phyloP scores from a whole-genome alignment of 805 yeast genomes.

The Yamadazyma scolyti region DNA sequence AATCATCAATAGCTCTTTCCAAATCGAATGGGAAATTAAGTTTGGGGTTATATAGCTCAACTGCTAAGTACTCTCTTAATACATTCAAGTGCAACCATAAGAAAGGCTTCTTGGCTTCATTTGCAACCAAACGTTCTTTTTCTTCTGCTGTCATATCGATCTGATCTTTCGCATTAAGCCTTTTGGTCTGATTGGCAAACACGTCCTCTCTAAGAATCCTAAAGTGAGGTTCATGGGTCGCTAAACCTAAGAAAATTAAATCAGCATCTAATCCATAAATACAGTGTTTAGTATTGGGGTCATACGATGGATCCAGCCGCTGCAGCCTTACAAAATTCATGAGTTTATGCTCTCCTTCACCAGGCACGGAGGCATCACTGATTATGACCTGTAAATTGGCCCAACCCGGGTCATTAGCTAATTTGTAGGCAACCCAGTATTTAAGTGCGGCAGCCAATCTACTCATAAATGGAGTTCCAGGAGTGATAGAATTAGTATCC shows the following conservation, averaged over 20 bases:
- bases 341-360: slow-evolving; percentile 98
- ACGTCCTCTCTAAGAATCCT: slow-evolving; percentile 93
- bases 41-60: slow-evolving; percentile 72
- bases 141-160: slow-evolving; percentile 61
- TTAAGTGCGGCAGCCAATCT: slow-evolving; percentile 75
- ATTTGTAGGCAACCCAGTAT: slow-evolving; percentile 90
- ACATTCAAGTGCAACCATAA: slow-evolving; percentile 90
- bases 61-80: slow-evolving; percentile 79
- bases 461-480: slow-evolving; percentile 98
- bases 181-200: slow-evolving; percentile 67
- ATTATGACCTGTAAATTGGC: slow-evolving; percentile 81
- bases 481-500: slow-evolving; percentile 97
- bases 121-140: slow-evolving; percentile 33
- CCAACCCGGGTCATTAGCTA: slow-evolving; percentile 93
- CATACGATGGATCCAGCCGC: slow-evolving; percentile 78
- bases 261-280: slow-evolving; percentile 98
- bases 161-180: slow-evolving; percentile 45
- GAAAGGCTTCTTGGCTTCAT: slow-evolving; percentile 71
- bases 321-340: slow-evolving; percentile 94
- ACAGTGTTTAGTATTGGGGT: slow-evolving; percentile 93
- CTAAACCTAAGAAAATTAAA: slow-evolving; percentile 89
- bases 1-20: slow-evolving; percentile 96
- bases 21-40: slow-evolving; percentile 74
- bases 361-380: slow-evolving; percentile 96
- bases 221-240: slow-evolving; percentile 98